These are phyloP conservation scores for Sanghuangporus baumii DNA, from an alignment of 1,284 basidiomycete species.

Conservation along the genomic window DNA sequence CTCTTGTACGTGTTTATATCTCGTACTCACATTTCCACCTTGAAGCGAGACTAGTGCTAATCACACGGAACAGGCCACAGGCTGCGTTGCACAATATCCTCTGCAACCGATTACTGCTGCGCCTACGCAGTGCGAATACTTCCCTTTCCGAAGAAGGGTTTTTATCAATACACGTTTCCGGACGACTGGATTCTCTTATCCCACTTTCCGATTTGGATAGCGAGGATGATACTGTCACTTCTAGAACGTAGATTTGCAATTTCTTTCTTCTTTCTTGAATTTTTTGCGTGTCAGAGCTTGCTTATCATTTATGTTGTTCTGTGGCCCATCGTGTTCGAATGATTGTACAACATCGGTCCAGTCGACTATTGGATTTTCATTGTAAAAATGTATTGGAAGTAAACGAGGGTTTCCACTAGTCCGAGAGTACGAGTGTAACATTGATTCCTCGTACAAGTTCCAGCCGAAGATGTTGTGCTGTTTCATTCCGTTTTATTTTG, in stretches of 20 bases:
- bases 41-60: not conserved
- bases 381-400: too few species aligned
- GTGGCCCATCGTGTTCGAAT: too few species aligned
- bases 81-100: constrained; percentile 10
- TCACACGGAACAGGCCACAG: not conserved
- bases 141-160: constrained; percentile 3
- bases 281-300: too few species aligned
- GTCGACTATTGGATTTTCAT: too few species aligned
- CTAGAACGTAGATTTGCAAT: too few species aligned
- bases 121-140: constrained; percentile 5
- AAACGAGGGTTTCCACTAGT: too few species aligned
- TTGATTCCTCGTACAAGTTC: too few species aligned
- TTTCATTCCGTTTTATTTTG: not conserved
- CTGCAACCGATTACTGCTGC: constrained; percentile 7
- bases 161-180: constrained; percentile 7
- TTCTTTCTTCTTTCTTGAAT: too few species aligned
- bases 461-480: not conserved
- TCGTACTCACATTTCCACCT: not conserved
- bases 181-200: not conserved
- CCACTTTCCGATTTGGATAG: not conserved
- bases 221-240: not conserved
- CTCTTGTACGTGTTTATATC: not conserved
- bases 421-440: too few species aligned
- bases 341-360: too few species aligned
- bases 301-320: too few species aligned